These are phyloP conservation scores for Serendipita vermifera DNA, from an alignment of 768 basidiomycete species.

Conservation along the genomic window DNA sequence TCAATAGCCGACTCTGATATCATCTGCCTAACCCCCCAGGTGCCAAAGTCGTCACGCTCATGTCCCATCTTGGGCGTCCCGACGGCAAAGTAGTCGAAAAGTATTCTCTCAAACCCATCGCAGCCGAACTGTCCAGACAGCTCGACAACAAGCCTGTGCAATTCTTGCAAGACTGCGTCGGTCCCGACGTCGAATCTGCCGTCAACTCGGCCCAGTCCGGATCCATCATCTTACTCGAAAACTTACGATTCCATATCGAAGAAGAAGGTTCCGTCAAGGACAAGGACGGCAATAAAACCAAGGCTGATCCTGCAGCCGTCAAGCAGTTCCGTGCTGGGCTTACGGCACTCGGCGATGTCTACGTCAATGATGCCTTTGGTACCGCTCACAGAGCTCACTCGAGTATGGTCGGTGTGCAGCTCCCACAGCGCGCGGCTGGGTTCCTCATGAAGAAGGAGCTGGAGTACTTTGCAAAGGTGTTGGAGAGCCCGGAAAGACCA, in stretches of 20 bases:
- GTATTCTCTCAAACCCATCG: slow-evolving; percentile 82
- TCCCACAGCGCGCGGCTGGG: slow-evolving; percentile 84
- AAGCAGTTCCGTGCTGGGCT: slow-evolving; percentile 75
- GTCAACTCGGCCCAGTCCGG: slow-evolving; percentile 55
- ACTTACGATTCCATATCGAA: slow-evolving; percentile 95
- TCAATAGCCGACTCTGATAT: not conserved
- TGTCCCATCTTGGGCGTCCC: slow-evolving; percentile 97
- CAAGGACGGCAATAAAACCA: slow-evolving; percentile 86
- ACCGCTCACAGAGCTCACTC: slow-evolving; percentile 98
- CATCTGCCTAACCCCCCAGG: slow-evolving; percentile 29
- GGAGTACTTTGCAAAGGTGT: slow-evolving; percentile 95
- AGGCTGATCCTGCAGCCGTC: slow-evolving; percentile 75
- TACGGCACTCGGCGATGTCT: slow-evolving; percentile 87
- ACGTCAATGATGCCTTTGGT: slow-evolving; percentile 97
- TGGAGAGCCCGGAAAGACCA: slow-evolving; percentile 85
- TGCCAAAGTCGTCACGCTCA: slow-evolving; percentile 73
- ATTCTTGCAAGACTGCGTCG: slow-evolving; percentile 79
- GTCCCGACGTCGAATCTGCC: slow-evolving; percentile 66
- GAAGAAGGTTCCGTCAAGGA: slow-evolving; percentile 94
- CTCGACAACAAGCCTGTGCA: slow-evolving; percentile 52
- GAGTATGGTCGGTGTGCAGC: slow-evolving; percentile 93
- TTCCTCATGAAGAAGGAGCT: slow-evolving; percentile 98
- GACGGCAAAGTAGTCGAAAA: slow-evolving; percentile 83
- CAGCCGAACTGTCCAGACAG: slow-evolving; percentile 62
- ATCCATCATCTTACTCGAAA: slow-evolving; percentile 83